A percentile compares a stretch with the other conserved stretches of the same genome.
Conservation (phyloP, 371 early-diverging fungal species). For the Mortierella sp. region DNA sequence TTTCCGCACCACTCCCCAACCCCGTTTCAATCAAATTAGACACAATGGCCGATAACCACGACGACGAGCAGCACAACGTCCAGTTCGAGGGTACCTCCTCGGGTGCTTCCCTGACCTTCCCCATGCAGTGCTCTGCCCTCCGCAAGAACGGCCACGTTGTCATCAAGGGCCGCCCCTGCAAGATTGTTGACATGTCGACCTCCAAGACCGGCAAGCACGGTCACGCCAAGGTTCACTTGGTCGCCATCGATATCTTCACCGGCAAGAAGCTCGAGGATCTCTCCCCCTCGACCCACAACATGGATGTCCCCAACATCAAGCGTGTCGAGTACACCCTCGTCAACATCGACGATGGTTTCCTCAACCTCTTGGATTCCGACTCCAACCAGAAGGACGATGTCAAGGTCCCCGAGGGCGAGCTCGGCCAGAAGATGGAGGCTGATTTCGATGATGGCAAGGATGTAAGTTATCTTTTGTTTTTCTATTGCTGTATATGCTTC, state of each 20-base stretch:
- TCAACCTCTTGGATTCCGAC: conserved; percentile 85
- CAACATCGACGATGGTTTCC: conserved; percentile 94
- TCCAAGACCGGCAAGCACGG: conserved; percentile 99
- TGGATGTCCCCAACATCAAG: conserved; percentile 97
- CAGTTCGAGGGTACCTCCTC: conserved; percentile 80
- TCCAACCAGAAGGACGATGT: conserved; percentile 96
- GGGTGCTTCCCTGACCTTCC: conserved; percentile 95
- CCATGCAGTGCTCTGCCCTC: conserved; percentile 99
- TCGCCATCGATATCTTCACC: conserved; percentile 97
- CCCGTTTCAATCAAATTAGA: conserved; percentile 6
- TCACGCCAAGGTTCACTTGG: conserved; percentile 99
- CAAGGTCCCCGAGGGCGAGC: conserved; percentile 90
- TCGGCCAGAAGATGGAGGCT: conserved; percentile 81
- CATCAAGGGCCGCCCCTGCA: conserved; percentile 99
- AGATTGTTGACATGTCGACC: conserved; percentile 98
- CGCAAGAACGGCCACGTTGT: conserved; percentile 98
- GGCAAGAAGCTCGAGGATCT: conserved; percentile 95
- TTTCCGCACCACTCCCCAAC: background rate
- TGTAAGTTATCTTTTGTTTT: conserved; percentile 21
- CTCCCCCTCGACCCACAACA: conserved; percentile 99
- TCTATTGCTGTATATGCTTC: conserved; percentile 41
- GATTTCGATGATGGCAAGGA: conserved; percentile 87
- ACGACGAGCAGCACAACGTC: conserved; percentile 76
- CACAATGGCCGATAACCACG: conserved; percentile 60
- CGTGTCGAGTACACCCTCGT: conserved; percentile 90